Conservation (phyloP, 352 stramenopile genomes). For the Phytophthora aleatoria region DNA sequence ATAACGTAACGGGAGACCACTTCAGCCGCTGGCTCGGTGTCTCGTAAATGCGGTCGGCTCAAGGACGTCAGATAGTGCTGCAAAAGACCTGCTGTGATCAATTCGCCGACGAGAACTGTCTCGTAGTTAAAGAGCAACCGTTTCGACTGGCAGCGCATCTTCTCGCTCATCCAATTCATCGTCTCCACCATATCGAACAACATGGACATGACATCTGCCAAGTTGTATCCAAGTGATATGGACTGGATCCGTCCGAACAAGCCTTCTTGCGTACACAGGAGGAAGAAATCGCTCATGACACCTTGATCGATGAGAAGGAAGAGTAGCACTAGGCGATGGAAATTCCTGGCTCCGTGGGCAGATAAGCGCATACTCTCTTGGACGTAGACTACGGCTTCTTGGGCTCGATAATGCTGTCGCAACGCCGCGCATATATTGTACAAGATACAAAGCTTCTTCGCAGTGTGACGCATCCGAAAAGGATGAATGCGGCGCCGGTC, state of each 20-base stretch:
- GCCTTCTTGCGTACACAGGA: constrained; percentile 31
- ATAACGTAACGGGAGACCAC: constrained; percentile 26
- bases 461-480: constrained; percentile 19
- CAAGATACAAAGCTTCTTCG: constrained; percentile 25
- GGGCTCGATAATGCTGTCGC: constrained; percentile 10
- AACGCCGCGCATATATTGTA: constrained; percentile 15
- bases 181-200: constrained; percentile 39
- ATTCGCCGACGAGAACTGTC: constrained; percentile 29
- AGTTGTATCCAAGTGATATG: constrained; percentile 38
- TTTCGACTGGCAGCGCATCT: constrained; percentile 9
- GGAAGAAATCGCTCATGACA: constrained; percentile 35
- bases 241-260: constrained; percentile 29
- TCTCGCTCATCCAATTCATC: constrained; percentile 29
- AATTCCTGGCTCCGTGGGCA: constrained; percentile 23
- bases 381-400: constrained; percentile 25
- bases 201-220: constrained; percentile 31
- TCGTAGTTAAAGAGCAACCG: constrained; percentile 32
- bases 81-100: constrained; percentile 25
- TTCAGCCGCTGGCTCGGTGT: constrained; percentile 12
- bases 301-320: constrained; percentile 32
- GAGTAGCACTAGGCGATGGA: constrained; percentile 17
- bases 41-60: constrained; percentile 16
- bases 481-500: constrained; percentile 14
- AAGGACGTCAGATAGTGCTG: constrained; percentile 26
- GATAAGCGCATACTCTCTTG: constrained; percentile 26